Percentiles rank a stretch among this genome's conserved stretches.
Conservation (phyloP, 192 early-diverging fungal species). For the Haplosporangium gracile region DNA sequence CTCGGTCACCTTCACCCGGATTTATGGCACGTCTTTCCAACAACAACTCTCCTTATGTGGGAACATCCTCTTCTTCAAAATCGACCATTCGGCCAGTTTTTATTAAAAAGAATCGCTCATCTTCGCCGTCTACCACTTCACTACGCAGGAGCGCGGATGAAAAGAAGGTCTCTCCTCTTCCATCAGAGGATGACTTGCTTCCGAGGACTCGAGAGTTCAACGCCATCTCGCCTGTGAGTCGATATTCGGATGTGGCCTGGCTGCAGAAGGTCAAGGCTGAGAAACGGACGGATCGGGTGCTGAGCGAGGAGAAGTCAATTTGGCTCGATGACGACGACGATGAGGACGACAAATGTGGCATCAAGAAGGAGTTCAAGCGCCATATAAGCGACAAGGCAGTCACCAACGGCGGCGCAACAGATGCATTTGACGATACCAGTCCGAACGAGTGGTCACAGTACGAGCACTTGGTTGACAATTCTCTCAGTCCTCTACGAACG, state of each 20-base stretch:
- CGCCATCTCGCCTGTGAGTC: neutral
- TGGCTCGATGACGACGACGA: neutral
- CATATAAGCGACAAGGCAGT: neutral
- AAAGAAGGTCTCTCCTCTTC: neutral
- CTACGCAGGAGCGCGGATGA: neutral
- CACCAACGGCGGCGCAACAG: neutral
- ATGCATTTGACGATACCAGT: neutral
- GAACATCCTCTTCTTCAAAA: neutral
- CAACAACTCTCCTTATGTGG: neutral
- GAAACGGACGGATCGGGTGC: neutral
- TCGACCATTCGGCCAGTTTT: neutral
- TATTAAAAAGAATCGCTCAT: neutral
- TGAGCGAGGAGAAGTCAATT: neutral
- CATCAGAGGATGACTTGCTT: neutral
- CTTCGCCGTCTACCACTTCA: neutral
- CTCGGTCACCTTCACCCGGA: neutral
- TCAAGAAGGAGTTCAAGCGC: neutral
- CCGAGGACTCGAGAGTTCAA: neutral
- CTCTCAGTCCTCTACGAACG: constrained; percentile 28
- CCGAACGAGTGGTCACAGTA: neutral
- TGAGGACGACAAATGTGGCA: neutral
- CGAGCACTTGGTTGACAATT: neutral
- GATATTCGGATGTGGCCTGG: neutral
- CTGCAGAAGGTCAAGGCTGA: neutral
- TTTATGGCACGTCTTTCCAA: neutral